These are phyloP conservation scores for Eragrostis tef DNA, from an alignment of 202 grass and related monocot genomes.

Conservation along the genomic window DNA sequence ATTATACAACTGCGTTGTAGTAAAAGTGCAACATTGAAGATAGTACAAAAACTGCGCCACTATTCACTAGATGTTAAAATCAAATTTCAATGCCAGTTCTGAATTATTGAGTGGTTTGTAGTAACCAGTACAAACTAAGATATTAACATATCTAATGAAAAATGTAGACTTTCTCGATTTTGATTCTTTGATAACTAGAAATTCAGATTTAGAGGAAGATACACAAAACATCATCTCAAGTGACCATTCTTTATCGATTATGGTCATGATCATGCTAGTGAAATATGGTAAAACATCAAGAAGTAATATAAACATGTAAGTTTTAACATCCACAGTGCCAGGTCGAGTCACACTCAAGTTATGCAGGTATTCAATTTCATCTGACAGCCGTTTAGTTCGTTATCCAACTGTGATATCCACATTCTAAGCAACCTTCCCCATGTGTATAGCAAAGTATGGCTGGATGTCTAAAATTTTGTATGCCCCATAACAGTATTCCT, in stretches of 20 bases:
- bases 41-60: background rate
- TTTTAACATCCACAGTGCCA: no score
- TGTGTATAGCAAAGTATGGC: background rate
- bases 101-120: background rate
- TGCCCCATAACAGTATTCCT: background rate
- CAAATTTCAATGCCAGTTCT: conserved; percentile 4
- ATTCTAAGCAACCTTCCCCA: background rate
- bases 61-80: conserved; percentile 12
- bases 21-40: background rate
- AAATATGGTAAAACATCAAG: conserved; percentile 23
- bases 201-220: conserved; percentile 1
- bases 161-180: background rate
- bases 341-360: no score
- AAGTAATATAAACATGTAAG: background rate
- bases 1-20: background rate
- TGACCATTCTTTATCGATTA: background rate
- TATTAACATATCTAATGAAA: no score
- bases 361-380: background rate
- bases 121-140: no score
- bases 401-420: background rate
- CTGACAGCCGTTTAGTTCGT: background rate
- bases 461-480: background rate
- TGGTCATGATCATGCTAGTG: conserved; percentile 32
- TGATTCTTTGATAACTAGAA: background rate
- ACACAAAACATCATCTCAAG: background rate